Conservation (phyloP, 2,329 filamentous ascomycete species). For the Onygena corvina region DNA sequence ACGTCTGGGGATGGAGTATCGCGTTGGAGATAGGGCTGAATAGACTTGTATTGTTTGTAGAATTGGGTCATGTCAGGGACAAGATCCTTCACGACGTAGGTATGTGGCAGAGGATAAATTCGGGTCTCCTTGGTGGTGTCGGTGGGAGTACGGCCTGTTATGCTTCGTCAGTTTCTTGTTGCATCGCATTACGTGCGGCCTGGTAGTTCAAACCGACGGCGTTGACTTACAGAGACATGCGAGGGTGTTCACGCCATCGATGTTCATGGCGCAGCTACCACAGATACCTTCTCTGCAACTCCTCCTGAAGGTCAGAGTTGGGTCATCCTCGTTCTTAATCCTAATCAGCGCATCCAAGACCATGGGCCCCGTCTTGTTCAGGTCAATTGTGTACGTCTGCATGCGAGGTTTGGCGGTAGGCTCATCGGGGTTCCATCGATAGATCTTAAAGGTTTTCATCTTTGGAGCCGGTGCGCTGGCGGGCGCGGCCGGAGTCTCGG, state of each 20-base stretch:
- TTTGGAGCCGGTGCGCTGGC: constrained; percentile 50
- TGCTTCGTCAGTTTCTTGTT: not conserved
- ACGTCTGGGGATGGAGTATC: constrained; percentile 74
- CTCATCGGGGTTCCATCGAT: constrained; percentile 94
- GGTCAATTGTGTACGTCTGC: constrained; percentile 86
- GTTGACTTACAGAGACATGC: constrained; percentile 72
- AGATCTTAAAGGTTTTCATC: constrained; percentile 95
- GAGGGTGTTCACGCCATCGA: constrained; percentile 95
- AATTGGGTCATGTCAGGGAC: constrained; percentile 96
- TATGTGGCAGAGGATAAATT: constrained; percentile 96
- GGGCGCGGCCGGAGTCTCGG: constrained; percentile 40
- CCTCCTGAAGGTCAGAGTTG: constrained; percentile 87
- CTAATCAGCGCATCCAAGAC: constrained; percentile 90
- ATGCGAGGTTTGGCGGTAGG: constrained; percentile 87
- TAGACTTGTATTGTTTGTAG: constrained; percentile 99
- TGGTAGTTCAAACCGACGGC: not conserved
- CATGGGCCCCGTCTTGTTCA: constrained; percentile 99
- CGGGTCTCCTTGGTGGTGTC: constrained; percentile 71
- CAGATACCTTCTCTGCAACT: constrained; percentile 98
- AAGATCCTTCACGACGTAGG: constrained; percentile 97
- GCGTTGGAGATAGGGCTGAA: constrained; percentile 95
- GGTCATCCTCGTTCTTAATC: constrained; percentile 98
- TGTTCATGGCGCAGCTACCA: constrained; percentile 99
- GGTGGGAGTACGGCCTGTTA: constrained; percentile 75
- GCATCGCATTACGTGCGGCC: not conserved